Evolutionary conservation across 192 early-diverging fungal species (phyloP).

Genomic region (Podila verticillata): DNA sequence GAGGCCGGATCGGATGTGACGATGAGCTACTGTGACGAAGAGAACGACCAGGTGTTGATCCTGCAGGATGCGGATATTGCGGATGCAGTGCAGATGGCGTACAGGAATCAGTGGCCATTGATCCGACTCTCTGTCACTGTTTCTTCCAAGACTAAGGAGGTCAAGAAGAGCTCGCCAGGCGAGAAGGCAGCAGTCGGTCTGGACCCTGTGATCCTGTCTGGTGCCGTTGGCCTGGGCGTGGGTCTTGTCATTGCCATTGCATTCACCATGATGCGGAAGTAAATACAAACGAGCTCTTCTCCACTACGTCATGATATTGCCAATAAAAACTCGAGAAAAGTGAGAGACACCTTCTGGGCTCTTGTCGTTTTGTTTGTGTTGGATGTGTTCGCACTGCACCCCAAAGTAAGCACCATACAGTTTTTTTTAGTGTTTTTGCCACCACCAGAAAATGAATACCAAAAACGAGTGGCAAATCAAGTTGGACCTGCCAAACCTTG

Average conservation of each 20-base stretch:
- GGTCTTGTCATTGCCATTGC: slow-evolving; percentile 31
- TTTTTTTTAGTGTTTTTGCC: too few species aligned
- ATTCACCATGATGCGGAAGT: slow-evolving; percentile 41
- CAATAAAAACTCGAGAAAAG: too few species aligned
- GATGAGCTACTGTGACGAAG: slow-evolving; percentile 85
- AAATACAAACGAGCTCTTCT: neutral
- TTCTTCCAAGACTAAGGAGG: slow-evolving; percentile 13
- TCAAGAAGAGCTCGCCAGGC: neutral
- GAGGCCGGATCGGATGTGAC: slow-evolving; percentile 26
- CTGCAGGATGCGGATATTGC: slow-evolving; percentile 77
- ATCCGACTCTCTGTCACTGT: slow-evolving; percentile 42
- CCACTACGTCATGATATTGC: too few species aligned
- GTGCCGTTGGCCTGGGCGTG: slow-evolving; percentile 38
- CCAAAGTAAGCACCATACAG: too few species aligned
- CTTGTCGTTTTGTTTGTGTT: too few species aligned
- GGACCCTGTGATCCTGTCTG: slow-evolving; percentile 26
- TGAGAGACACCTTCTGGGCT: too few species aligned
- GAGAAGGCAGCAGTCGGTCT: slow-evolving; percentile 6
- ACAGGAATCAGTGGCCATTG: slow-evolving; percentile 34
- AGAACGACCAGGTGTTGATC: slow-evolving; percentile 84
- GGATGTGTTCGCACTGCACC: too few species aligned
- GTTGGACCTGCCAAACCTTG: too few species aligned
- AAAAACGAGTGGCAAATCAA: too few species aligned
- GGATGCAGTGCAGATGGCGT: slow-evolving; percentile 83
- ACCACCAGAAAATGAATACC: too few species aligned